Percentiles rank a stretch among this genome's conserved stretches.
phyloP scores from a whole-genome alignment of 768 basidiomycete species.

The Mrakia hoshinonis region DNA sequence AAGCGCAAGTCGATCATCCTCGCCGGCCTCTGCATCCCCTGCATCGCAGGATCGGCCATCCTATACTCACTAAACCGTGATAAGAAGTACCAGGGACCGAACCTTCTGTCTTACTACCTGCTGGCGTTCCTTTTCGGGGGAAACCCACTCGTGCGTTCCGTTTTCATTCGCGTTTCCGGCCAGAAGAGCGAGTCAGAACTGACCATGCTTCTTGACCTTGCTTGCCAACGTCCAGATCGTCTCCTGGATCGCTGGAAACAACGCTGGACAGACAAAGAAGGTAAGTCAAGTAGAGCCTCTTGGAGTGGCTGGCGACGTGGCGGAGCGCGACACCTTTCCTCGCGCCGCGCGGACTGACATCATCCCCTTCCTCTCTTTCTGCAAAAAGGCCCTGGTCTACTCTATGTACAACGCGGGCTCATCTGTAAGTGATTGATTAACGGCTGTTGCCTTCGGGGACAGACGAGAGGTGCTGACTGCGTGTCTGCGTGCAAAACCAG shows the following conservation, averaged over 20 bases:
- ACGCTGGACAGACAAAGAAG: conserved; percentile 38
- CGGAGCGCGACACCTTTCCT: too few relatives aligned
- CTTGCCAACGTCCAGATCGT: too few relatives aligned
- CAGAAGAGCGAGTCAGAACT: too few relatives aligned
- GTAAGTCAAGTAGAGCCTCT: too few relatives aligned
- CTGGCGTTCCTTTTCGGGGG: conserved; percentile 40
- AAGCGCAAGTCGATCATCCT: conserved; percentile 45
- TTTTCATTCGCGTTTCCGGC: too few relatives aligned
- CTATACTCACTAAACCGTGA: conserved; percentile 42
- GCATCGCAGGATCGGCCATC: conserved; percentile 43
- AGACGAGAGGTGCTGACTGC: not conserved
- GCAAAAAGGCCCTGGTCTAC: conserved; percentile 43
- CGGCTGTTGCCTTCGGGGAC: too few relatives aligned
- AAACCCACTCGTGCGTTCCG: conserved; percentile 38
- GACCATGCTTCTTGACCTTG: too few relatives aligned
- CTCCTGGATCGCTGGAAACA: conserved; percentile 34
- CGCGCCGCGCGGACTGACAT: too few relatives aligned
- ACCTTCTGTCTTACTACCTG: conserved; percentile 28
- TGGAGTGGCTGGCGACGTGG: too few relatives aligned
- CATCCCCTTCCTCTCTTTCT: too few relatives aligned
- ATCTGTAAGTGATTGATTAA: conserved; percentile 36
- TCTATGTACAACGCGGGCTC: conserved; percentile 47
- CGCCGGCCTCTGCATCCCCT: conserved; percentile 40
- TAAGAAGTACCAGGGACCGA: conserved; percentile 33
- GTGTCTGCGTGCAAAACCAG: too few relatives aligned